These are phyloP conservation scores for Dioscorea zingiberensis DNA, from an alignment of 106 monocot genomes.

Conservation along the genomic window DNA sequence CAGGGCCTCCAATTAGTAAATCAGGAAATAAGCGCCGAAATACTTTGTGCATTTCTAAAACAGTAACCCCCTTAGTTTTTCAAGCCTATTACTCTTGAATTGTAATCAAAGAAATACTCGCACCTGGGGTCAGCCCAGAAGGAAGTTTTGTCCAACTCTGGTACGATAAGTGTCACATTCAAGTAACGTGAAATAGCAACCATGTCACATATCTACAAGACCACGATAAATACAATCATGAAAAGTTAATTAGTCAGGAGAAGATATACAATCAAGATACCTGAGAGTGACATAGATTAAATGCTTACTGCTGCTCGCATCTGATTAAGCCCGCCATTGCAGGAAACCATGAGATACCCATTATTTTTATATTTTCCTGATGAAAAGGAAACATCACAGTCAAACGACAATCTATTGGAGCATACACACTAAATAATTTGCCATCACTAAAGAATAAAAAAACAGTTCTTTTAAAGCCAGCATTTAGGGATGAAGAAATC, in stretches of 20 bases:
- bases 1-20: background rate
- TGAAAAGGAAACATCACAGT: background rate
- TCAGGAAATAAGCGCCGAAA: background rate
- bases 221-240: background rate
- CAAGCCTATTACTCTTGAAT: too few species aligned
- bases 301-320: constrained; percentile 94
- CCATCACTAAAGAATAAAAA: background rate
- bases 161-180: constrained; percentile 94
- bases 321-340: constrained; percentile 98
- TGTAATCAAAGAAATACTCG: background rate
- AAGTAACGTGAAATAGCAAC: constrained; percentile 83
- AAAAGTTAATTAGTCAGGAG: background rate
- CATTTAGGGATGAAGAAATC: background rate
- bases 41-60: background rate
- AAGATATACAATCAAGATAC: background rate
- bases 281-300: background rate
- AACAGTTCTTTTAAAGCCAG: background rate
- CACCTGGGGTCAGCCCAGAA: constrained; percentile 96
- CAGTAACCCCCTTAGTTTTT: too few species aligned
- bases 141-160: constrained; percentile 93
- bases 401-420: background rate
- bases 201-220: constrained; percentile 96
- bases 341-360: constrained; percentile 95
- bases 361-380: constrained; percentile 86
- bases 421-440: background rate